Evolutionary conservation across 345 rosid genomes (phyloP).

Genomic region (Fremontodendron californicum): DNA sequence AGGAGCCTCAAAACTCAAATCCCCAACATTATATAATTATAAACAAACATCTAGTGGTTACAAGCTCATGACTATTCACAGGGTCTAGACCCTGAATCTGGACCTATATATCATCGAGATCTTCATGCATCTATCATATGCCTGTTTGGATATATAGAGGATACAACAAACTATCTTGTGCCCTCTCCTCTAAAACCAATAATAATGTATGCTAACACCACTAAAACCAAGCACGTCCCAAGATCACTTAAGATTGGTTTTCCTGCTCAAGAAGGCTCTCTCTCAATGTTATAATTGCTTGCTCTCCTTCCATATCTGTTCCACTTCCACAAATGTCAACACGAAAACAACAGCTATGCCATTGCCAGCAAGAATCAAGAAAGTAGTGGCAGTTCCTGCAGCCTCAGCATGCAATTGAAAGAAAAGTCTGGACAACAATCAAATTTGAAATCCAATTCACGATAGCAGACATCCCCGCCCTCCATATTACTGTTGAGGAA

Average conservation of each 20-base stretch:
- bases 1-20: not conserved
- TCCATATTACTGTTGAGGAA: slow-evolving; percentile 60
- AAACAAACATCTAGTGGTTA: no score
- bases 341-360: slow-evolving; percentile 58
- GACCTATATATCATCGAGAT: no score
- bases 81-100: no score
- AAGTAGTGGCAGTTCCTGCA: slow-evolving; percentile 61
- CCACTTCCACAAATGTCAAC: slow-evolving; percentile 42
- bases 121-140: no score
- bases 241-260: slow-evolving; percentile 6
- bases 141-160: no score
- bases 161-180: no score
- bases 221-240: no score
- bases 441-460: slow-evolving; percentile 82
- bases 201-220: no score
- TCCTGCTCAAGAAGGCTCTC: slow-evolving; percentile 51
- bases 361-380: slow-evolving; percentile 72
- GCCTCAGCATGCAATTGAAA: slow-evolving; percentile 58
- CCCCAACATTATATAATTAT: no score
- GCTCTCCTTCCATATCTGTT: slow-evolving; percentile 80
- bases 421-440: slow-evolving; percentile 69
- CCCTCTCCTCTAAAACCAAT: no score
- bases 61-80: no score
- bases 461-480: slow-evolving; percentile 96
- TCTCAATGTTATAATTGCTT: slow-evolving; percentile 28